Evolutionary conservation across 2,329 filamentous ascomycete species (phyloP).

Genomic region (Boeremia lycopersici): DNA sequence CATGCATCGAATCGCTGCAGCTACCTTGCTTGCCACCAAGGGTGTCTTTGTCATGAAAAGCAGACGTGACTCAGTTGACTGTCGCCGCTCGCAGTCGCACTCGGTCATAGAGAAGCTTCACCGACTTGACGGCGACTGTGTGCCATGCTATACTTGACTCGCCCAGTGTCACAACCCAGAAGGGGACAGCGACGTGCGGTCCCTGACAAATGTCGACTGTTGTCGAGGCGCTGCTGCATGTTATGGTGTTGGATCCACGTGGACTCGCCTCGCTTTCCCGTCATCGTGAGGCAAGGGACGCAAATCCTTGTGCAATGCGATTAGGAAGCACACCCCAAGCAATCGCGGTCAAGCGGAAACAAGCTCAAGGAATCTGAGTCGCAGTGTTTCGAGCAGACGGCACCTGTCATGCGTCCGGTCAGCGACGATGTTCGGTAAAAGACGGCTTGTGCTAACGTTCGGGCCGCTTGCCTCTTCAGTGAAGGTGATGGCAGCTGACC

Average conservation of each 20-base stretch:
- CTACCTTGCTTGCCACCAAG: constrained; percentile 14
- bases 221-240: constrained; percentile 16
- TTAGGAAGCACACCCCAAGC: constrained; percentile 2
- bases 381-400: constrained; percentile 24
- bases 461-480: constrained; percentile 23
- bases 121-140: constrained; percentile 27
- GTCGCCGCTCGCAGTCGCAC: constrained; percentile 7
- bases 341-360: constrained; percentile 23
- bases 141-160: constrained; percentile 19
- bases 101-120: constrained; percentile 26
- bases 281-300: constrained; percentile 17
- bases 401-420: constrained; percentile 28
- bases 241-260: constrained; percentile 26
- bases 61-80: constrained; percentile 1
- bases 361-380: constrained; percentile 21
- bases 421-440: constrained; percentile 24
- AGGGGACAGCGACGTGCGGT: not conserved
- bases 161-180: constrained; percentile 5
- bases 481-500: constrained; percentile 28
- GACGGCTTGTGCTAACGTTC: constrained; percentile 24
- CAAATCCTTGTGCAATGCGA: not conserved
- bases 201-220: constrained; percentile 9
- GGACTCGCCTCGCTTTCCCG: constrained; percentile 17
- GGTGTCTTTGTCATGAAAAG: constrained; percentile 8
- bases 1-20: constrained; percentile 7